Evolutionary conservation across 768 basidiomycete species (phyloP), one percentile per base, ranked within the genome.

Genomic region (Vararia minispora): DNA sequence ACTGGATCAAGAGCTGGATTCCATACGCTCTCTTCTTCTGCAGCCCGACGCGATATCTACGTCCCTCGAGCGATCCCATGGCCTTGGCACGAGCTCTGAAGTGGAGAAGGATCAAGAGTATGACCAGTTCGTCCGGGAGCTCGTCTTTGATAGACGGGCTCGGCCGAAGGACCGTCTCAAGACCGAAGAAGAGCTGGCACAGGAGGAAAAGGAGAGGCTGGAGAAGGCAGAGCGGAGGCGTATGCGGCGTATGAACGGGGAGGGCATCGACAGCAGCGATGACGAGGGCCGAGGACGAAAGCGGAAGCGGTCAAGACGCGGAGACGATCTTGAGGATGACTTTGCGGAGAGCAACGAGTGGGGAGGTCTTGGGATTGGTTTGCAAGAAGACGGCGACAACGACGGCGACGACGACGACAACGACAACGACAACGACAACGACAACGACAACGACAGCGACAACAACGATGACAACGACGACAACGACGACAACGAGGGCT

Each of bases 101-200:
- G 50, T 57, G 5, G 55, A 65, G 9, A 49, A 61, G 8, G 71
- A 76, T 43, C 69, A 74, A 39, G 79, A 91, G 49, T 99, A 98
- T 52, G 94, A 99, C 59, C 79, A 82, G 50, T 80, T 78, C 46
- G 92, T 99, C 7, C 79, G 87, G 13, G 86, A 91, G 48, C 74
- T 98, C 27, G 91, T 83, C 0, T 94, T 92, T 51, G 95, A 98
- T 42, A 77, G 85, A 49, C 75, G 95, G 1, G 85, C 95, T 2
- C 87, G 91, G 46, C 85, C 95, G 1, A 95, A 89, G 54, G 86
- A 99, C 56, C 64, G 95, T 39, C 91, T 88, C 21, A 97, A 95
- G 64, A 97, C 92, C 0, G 94, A 95, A 51, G 90, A 97, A 51
- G 95, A 99, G 52, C 51, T 90, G 21, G 92, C 91, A 4, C 42